Evolutionary conservation across 768 basidiomycete species (phyloP), one percentile per base, ranked within the genome.

Genomic region (Erythrobasidium yunnanense): DNA sequence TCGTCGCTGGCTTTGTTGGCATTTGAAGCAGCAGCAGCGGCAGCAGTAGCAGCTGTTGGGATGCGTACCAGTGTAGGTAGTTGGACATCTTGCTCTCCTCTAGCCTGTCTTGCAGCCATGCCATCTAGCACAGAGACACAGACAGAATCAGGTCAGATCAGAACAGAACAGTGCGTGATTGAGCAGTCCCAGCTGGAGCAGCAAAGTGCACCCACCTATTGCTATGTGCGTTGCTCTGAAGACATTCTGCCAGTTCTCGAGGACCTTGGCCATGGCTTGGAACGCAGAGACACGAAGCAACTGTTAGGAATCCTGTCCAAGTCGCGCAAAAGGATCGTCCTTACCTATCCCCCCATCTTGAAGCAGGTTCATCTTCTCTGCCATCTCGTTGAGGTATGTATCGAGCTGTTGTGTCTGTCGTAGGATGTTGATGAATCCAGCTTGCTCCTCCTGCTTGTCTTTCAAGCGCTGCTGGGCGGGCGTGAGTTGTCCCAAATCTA

Each of bases 201-300:
- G 42, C 42, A 15, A 45, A 45, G 20, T 15, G 20, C 25, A 60
- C 53, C 30, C 8, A 71, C 71, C 60, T 25, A 72, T 47, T 0
- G 71, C 70, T 5, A 72, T 65, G 2, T 67, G 66, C 1, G 71
- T 71, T 0, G 60, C 60, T n/a, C 71, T 62, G 63, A 72, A 72
- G 25, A 71, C 68, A 60, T 70, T 72, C 50, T 71, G 69, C 71
- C 71, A 72, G 54, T 72, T 70, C 35, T 70, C 70, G 5, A 72
- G 69, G 20, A 71, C 69, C 27, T 67, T 67, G 23, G 65, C 71
- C 1, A 71, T 68, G 18, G 69, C 71, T 72, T 62, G 23, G 4
- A 0, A 27, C 5, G 6, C 3, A 47, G 15, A 4, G 29, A 22
- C 15, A 35, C 5, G 5, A 46, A 38, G n/a, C n/a, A n/a, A n/a